Base-by-base conservation (phyloP, 176 grass and related monocot species). In the Phyllostachys edulis region DNA sequence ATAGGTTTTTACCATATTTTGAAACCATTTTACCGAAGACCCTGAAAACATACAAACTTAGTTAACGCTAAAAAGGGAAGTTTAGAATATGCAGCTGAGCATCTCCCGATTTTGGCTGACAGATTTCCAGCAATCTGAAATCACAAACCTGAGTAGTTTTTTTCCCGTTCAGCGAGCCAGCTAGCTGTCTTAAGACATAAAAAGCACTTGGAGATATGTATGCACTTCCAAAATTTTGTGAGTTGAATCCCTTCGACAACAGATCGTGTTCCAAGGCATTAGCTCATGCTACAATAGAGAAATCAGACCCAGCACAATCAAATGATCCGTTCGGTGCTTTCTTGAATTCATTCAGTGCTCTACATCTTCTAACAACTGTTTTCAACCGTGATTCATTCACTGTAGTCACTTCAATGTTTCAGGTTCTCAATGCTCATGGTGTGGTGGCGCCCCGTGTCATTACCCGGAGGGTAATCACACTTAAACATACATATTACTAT, bases 291-390 rank as follows among this genome's bases (percentile, higher is more conserved):
- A 2, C 9, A 80, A 65, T 69, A 41, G 50, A 40, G 34, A 82
- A 77, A 47, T 86, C 78, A 8, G 34, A 72, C 67, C 65, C 45
- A 84, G 46, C 67, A 71, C 50, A 64, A 26, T 80, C 40, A 73
- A 50, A 67, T 61, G 69, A 39, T 49, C 63, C 78, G 32, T 51
- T 20, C 23, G 62, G 59, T 55, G 52, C 7, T 71, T 71, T 85
- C 71, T 93, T 88, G 45, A 85, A 79, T 72, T 86, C 80, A 76
- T 80, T 77, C 62, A 82, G 88, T 38, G 78, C 78, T 74, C 78
- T 70, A 21, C 73, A 86, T 82, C 77, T 63, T 61, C 78, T 85
- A 4, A 46, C 75, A 67, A 79, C 56, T 74, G 59, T 76, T 50
- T 85, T 90, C 9, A 38, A 59, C 76, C 65, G 56, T 41, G 36